Evolutionary conservation across 495 filamentous ascomycete genomes (phyloP).

Genomic region (Aspergillus coremiiformis): DNA sequence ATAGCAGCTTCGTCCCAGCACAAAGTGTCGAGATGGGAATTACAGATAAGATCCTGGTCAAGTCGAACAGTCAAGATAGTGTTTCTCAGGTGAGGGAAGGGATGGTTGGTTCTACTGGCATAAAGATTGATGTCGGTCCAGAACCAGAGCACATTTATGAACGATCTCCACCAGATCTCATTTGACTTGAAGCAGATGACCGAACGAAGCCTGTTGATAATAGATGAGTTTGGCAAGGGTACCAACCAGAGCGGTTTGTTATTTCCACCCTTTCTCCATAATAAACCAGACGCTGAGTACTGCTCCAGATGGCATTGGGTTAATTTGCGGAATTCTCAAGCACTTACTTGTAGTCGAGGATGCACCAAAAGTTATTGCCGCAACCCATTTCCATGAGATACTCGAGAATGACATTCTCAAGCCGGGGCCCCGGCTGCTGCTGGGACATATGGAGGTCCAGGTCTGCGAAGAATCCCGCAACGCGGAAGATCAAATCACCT

Average conservation of each 20-base stretch:
- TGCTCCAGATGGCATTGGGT: constrained; percentile 65
- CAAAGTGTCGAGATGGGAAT: constrained; percentile 71
- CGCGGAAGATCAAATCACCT: constrained; percentile 71
- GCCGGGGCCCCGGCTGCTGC: constrained; percentile 50
- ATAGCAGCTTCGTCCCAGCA: constrained; percentile 70
- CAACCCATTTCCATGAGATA: constrained; percentile 94
- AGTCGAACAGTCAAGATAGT: constrained; percentile 80
- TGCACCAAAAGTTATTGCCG: constrained; percentile 75
- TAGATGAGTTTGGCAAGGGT: constrained; percentile 97
- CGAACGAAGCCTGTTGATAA: constrained; percentile 66
- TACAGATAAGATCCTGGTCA: constrained; percentile 88
- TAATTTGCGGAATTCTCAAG: constrained; percentile 76
- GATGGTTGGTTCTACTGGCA: background rate
- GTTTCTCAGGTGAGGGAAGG: constrained; percentile 52
- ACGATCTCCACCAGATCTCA: constrained; percentile 83
- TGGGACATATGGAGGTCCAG: constrained; percentile 85
- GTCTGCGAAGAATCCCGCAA: constrained; percentile 53
- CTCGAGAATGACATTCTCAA: constrained; percentile 67
- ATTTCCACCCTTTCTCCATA: background rate
- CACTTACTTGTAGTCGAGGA: constrained; percentile 56
- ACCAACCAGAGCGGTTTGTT: constrained; percentile 58
- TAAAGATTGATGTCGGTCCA: constrained; percentile 13
- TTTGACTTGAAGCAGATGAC: constrained; percentile 73
- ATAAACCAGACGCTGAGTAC: background rate
- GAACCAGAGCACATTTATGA: constrained; percentile 88